Evolutionary conservation across 331 rosid genomes (phyloP), one percentile per base, ranked within the genome.

Genomic region (Arachis monticola): DNA sequence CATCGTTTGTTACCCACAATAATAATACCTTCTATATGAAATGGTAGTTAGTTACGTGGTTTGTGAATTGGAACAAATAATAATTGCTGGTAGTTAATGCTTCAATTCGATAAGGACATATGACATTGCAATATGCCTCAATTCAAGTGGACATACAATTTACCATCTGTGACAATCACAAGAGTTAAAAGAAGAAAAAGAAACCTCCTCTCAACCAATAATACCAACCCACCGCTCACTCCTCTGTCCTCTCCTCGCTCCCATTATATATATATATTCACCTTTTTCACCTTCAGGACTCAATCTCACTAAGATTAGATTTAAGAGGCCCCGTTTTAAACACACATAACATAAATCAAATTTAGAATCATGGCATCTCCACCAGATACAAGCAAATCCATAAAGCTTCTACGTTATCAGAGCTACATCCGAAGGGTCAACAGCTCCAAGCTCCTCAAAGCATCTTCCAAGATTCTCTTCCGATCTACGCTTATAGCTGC

Each of bases 391-490:
- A 92, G 99, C 83, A 95, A 95, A 80, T 90, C 98, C 72, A 30
- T 95, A 2, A 92, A 92, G 81, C 82, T 92, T 0, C 96, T 92
- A 69, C 87, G 98, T 1, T 95, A 95, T 79, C 88, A 95, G 83
- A 92, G 93, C 86, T 95, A 95, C 72, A 61, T 95, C 51, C 77
- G 99, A 7, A 74, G 86, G 41, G 90, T 90, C 5, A 90, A 95
- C 77, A 95, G 91, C 91, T 92, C 99, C 0, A 95, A 89, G 69
- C 89, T 95, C 14, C 76, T 95, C 2, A 87, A 84, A 66, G 96
- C 98, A 4, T 95, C 98, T 5, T 95, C 99, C 7, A 95, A 95
- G 76, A 83, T 95, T 6, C 92, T 94, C 6, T 94, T 94, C 89
- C 96, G 99, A 0, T 94, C 93, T 7, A 90, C 99, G 0, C 91